Evolutionary conservation across 1,139 yeast species (phyloP).

Genomic region (Zhuliangozyma blackwelliae): DNA sequence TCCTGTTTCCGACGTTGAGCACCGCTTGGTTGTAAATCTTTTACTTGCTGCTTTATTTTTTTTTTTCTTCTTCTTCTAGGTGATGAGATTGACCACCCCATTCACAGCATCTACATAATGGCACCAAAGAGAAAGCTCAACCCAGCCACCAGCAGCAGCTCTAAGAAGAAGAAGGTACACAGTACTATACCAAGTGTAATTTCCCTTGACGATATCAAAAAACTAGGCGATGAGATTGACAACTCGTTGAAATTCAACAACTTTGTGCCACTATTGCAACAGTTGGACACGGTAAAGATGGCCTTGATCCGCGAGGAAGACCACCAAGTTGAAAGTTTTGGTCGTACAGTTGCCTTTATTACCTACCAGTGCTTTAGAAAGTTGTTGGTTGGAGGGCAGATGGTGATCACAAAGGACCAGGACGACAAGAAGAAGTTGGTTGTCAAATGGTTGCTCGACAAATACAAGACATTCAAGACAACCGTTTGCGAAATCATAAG

Average conservation of each 20-base stretch:
- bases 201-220: conserved; percentile 27
- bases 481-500: conserved; percentile 38
- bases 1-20: too few relatives aligned
- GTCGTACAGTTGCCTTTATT: conserved; percentile 50
- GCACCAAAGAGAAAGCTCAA: conserved; percentile 19
- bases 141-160: conserved; percentile 4
- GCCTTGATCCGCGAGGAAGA: conserved; percentile 16
- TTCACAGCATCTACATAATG: conserved; percentile 6
- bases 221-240: conserved; percentile 27
- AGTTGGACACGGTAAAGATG: conserved; percentile 25
- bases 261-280: conserved; percentile 41
- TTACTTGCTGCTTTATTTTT: not conserved
- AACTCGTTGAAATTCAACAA: conserved; percentile 44
- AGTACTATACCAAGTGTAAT: conserved; percentile 8
- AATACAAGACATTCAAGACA: conserved; percentile 54
- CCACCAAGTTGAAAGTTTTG: conserved; percentile 25
- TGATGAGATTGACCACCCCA: not conserved
- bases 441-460: conserved; percentile 59
- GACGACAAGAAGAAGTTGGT: conserved; percentile 46
- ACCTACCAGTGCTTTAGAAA: conserved; percentile 56
- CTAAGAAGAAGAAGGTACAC: conserved; percentile 9
- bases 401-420: conserved; percentile 28
- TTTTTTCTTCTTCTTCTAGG: too few relatives aligned
- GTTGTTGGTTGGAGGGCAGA: conserved; percentile 46
- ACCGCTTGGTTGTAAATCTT: not conserved